Base-by-base conservation (phyloP, 225 moss, liverwort and hornwort species). In the Anthoceros angustus region DNA sequence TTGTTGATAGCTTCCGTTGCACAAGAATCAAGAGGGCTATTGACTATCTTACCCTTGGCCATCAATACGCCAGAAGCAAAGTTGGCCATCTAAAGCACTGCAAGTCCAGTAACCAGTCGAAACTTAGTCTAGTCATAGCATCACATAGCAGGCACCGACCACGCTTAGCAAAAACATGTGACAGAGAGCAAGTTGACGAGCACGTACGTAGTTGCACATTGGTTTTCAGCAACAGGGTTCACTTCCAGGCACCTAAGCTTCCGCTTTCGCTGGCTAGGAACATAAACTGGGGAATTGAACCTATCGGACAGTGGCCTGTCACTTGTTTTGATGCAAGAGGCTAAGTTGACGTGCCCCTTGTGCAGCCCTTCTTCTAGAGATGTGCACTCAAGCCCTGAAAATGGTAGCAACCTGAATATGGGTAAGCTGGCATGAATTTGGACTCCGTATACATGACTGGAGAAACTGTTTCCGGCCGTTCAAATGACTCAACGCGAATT, bases 51-150 rank as follows among this genome's bases (percentile, higher is more conserved):
- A 91, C 95, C 88, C 88, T 75, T 78, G 87, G 4, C 77, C 74
- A 70, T 80, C 76, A 72, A 91, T 83, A 78, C 89, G 89, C 98
- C 98, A 99, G 64, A 98, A 92, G 62, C 89, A 92, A 41, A 99
- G 80, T 66, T 84, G 70, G 20, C 98, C 98, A 68, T 99, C 98
- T 77, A 99, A 71, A 61, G 84, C 92, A 82, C 98, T 99, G 84
- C 84, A 64, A 60, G n/a, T 7, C 50, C 16, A 50, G 38, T 7
- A 32, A 5, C 42, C 39, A 67, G 45, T 16, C 4, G 9, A 14
- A 32, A 21, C 23, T 25, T 26, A 65, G 16, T 40, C 20, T 12
- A 21, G 40, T 12, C 65, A 38, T 4, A 65, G 25, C 18, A 25
- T 23, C 12, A 67, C 42, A 5, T 15, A 9, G 24, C 66, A 48